Percentiles rank a stretch among this genome's conserved stretches.
Evolutionary conservation across 805 yeast species (phyloP).

Genomic region (Brettanomyces bruxellensis): DNA sequence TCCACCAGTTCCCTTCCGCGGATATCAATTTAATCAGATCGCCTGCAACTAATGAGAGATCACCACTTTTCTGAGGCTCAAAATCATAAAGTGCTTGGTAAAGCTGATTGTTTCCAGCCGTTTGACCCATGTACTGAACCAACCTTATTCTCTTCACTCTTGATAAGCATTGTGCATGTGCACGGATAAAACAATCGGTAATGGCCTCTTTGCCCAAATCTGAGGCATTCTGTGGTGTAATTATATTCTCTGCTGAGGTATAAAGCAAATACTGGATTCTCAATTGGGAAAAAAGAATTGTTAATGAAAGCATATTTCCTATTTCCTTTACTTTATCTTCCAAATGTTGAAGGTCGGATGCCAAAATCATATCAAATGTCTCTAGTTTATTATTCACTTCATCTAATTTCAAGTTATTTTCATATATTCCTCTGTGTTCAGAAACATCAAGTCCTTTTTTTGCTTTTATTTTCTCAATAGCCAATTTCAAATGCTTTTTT

Average conservation of each 20-base stretch:
- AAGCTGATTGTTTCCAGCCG: too few relatives aligned
- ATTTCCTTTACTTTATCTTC: constrained; percentile 25
- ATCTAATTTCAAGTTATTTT: constrained; percentile 22
- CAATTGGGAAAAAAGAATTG: constrained; percentile 29
- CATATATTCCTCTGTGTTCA: constrained; percentile 27
- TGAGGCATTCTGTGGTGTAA: background rate
- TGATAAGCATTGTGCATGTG: too few relatives aligned
- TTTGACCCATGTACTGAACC: too few relatives aligned
- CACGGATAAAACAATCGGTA: too few relatives aligned
- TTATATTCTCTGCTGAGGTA: constrained; percentile 4
- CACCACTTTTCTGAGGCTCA: constrained; percentile 28
- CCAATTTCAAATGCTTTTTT: constrained; percentile 11
- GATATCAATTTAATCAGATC: constrained; percentile 32
- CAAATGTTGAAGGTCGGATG: constrained; percentile 38
- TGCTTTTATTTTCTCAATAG: constrained; percentile 11
- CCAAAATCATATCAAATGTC: constrained; percentile 28
- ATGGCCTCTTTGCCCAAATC: too few relatives aligned
- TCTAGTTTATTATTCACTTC: constrained; percentile 29
- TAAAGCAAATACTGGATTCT: constrained; percentile 23
- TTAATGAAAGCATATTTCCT: constrained; percentile 21
- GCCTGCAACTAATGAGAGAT: constrained; percentile 34
- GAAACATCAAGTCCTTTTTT: constrained; percentile 26
- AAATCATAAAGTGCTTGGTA: constrained; percentile 31
- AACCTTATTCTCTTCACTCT: too few relatives aligned
- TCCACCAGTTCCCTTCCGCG: constrained; percentile 40